A percentile compares a stretch with the other conserved stretches of the same genome.
These are phyloP conservation scores for Gnomoniopsis sp. DNA, from an alignment of 2,329 filamentous ascomycete genomes.

Conservation along the genomic window DNA sequence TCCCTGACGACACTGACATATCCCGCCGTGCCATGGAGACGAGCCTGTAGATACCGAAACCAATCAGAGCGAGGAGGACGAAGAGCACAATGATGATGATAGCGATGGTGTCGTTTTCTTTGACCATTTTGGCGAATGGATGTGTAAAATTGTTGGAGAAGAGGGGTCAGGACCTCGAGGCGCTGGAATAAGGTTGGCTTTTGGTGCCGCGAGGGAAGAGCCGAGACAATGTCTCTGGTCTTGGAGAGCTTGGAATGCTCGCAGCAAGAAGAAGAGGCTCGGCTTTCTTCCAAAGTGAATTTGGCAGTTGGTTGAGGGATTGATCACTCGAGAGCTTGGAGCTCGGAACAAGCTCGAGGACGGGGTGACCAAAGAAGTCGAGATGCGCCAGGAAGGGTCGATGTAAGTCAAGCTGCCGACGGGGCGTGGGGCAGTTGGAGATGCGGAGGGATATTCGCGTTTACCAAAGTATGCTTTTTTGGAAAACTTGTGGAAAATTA, in stretches of 20 bases:
- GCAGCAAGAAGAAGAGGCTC: too few species aligned
- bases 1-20: constrained; percentile 36
- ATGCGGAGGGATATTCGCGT: too few species aligned
- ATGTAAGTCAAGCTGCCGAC: neutral
- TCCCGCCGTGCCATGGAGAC: constrained; percentile 48
- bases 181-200: neutral
- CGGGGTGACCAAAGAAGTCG: neutral
- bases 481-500: neutral
- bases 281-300: too few species aligned
- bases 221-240: neutral
- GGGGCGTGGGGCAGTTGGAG: too few species aligned
- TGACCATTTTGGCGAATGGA: constrained; percentile 45
- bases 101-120: constrained; percentile 66
- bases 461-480: too few species aligned
- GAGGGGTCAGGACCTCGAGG: constrained; percentile 5
- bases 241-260: neutral
- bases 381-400: too few species aligned
- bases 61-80: constrained; percentile 56
- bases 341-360: neutral
- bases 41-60: constrained; percentile 62
- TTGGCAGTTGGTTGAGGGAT: too few species aligned
- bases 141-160: neutral
- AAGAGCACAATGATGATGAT: constrained; percentile 67
- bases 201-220: neutral
- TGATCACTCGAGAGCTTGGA: neutral